phyloP scores from a whole-genome alignment of 2,329 filamentous ascomycete genomes.

The Neonectria magnoliae region DNA sequence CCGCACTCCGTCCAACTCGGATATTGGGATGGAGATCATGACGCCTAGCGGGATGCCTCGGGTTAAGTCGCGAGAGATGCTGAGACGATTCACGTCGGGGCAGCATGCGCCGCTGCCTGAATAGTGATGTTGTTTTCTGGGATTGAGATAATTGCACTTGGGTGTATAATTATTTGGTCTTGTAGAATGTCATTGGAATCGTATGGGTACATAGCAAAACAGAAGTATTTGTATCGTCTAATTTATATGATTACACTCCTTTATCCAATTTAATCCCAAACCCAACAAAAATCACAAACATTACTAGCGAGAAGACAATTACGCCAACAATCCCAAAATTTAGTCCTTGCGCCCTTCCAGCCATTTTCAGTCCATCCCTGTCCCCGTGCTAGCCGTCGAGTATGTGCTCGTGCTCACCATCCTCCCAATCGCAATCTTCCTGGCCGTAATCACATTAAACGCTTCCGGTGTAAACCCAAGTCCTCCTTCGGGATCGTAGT shows the following conservation, averaged over 20 bases:
- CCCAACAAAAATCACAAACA: not conserved
- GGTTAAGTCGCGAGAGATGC: not conserved
- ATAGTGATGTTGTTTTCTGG: not conserved
- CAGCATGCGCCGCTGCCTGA: not conserved
- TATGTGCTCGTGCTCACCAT: slow-evolving; percentile 21
- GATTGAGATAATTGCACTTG: not conserved
- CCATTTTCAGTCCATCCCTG: not conserved
- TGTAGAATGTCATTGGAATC: not conserved
- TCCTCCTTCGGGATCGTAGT: slow-evolving; percentile 21
- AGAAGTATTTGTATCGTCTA: not conserved
- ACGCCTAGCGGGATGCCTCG: not conserved
- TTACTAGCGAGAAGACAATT: not conserved
- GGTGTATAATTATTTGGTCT: not conserved
- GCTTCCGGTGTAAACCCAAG: slow-evolving; percentile 27
- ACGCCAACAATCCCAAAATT: not conserved
- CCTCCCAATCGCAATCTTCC: slow-evolving; percentile 24
- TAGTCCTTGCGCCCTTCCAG: too few species aligned
- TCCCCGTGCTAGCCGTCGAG: slow-evolving; percentile 19
- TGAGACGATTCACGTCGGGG: not conserved
- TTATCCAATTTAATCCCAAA: not conserved
- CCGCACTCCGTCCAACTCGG: not conserved
- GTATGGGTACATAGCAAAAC: not conserved
- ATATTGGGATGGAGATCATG: not conserved
- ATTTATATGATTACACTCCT: not conserved
- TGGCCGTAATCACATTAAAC: slow-evolving; percentile 17